Percentiles rank a stretch among this genome's conserved stretches.
Evolutionary conservation across 2,329 filamentous ascomycete species (phyloP).

Genomic region (Corinectria fuckeliana): DNA sequence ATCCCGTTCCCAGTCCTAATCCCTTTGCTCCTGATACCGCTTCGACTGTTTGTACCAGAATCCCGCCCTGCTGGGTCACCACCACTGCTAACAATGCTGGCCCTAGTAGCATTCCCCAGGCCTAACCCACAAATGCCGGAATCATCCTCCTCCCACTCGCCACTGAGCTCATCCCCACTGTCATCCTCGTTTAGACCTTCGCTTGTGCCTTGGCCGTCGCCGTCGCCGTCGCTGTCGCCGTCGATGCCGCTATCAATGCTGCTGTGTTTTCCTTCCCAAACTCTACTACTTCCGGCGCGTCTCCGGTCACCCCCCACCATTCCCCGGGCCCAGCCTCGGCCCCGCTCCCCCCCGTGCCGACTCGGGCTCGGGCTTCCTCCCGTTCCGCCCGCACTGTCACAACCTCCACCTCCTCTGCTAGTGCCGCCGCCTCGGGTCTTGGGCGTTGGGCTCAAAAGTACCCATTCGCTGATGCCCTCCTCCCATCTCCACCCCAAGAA

Average conservation of each 20-base stretch:
- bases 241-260: constrained; percentile 20
- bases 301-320: not conserved
- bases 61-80: not conserved
- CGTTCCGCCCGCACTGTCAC: constrained; percentile 3
- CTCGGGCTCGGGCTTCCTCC: constrained; percentile 12
- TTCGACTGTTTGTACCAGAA: not conserved
- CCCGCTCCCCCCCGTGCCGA: constrained; percentile 9
- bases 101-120: constrained; percentile 5
- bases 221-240: constrained; percentile 18
- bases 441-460: constrained; percentile 31
- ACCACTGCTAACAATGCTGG: not conserved
- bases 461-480: constrained; percentile 51
- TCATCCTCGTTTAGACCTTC: constrained; percentile 19
- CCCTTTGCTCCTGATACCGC: not conserved
- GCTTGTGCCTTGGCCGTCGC: constrained; percentile 13
- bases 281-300: not conserved
- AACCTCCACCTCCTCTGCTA: not conserved
- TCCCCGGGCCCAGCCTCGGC: not conserved
- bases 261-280: not conserved
- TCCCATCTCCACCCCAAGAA: constrained; percentile 50
- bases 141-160: constrained; percentile 1
- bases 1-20: too few species aligned
- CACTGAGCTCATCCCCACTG: constrained; percentile 34
- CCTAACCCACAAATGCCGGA: constrained; percentile 8
- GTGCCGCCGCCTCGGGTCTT: constrained; percentile 14